Evolutionary conservation across 2,329 filamentous ascomycete genomes (phyloP), one percentile per base, ranked within the genome.

Genomic region (Scopulariopsis brevicaulis): DNA sequence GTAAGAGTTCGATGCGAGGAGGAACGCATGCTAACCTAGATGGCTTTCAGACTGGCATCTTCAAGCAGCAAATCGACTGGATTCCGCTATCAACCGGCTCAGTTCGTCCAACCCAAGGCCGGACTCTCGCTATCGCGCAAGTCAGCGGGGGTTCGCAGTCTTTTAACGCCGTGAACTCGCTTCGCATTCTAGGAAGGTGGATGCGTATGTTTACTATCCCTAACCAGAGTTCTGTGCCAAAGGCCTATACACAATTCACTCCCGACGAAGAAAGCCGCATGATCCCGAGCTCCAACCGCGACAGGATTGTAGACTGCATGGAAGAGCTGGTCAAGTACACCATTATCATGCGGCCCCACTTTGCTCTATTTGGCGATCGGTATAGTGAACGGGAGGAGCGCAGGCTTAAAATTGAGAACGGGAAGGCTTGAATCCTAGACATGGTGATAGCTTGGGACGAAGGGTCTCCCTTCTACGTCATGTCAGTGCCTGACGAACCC

Each of bases 1-100:
- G 35, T 50, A 55, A 56, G 1, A 28, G 54, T 28, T 12, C 35
- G 10, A n/a, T 1, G 24, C 5, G 24, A 2, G n/a, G 51, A 53
- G 15, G 2, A 10, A 4, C 5, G n/a, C n/a, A 40, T 40, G 37
- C 37, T 40, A 40, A 40, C 37, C 11, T 14, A 40, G 15, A 12
- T 10, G 32, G 8, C 8, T 60, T 60, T 7, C 55, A 80, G 74
- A 86, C 83, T 0, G 82, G 77, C 4, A 79, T 86, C 0, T 87
- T 87, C 74, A 87, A 87, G 62, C 84, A 85, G 62, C 83, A 87
- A 62, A 86, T 87, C 54, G 84, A 87, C 67, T 87, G 84, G 85
- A 84, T 87, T 46, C 84, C 84, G 0, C 71, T 87, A 0, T 77
- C 73, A 1, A 79, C 79, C 0, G 83, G 84, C 25, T 80, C 79